Evolutionary conservation across 495 filamentous ascomycete genomes (phyloP).

Genomic region (Lophiotrema nucula): DNA sequence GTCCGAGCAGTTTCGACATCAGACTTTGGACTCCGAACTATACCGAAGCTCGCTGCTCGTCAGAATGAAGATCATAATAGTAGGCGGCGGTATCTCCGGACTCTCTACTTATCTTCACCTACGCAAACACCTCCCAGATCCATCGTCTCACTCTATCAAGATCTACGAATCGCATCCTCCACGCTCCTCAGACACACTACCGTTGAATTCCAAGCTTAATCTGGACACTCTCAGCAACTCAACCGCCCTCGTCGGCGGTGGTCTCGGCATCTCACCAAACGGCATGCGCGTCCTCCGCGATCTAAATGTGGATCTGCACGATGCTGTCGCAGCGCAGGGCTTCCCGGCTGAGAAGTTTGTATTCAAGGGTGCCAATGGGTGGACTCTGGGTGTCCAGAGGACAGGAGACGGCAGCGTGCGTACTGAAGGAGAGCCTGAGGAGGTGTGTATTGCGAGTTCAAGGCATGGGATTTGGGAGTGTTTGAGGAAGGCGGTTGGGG

Average conservation of each 20-base stretch:
- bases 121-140: constrained; percentile 47
- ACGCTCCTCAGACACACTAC: constrained; percentile 17
- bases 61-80: constrained; percentile 56
- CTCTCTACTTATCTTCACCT: constrained; percentile 51
- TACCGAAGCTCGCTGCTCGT: too few species aligned
- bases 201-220: not conserved
- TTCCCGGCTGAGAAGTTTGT: constrained; percentile 42
- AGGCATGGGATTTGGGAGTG: constrained; percentile 28
- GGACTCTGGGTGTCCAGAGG: constrained; percentile 24
- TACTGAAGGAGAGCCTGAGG: constrained; percentile 7
- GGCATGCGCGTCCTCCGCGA: constrained; percentile 49
- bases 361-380: constrained; percentile 45
- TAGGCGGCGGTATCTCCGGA: constrained; percentile 55
- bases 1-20: too few species aligned
- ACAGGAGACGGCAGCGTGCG: constrained; percentile 3
- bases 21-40: too few species aligned
- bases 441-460: constrained; percentile 18
- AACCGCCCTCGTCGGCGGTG: constrained; percentile 51
- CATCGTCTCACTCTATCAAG: constrained; percentile 34
- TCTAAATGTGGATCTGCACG: constrained; percentile 44
- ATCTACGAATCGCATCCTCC: constrained; percentile 49
- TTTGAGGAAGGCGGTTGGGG: constrained; percentile 21
- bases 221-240: constrained; percentile 18
- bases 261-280: constrained; percentile 51
- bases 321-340: constrained; percentile 41